A percentile compares a stretch with the other conserved stretches of the same genome.
Conservation (phyloP, 441 rosid species). For the Iberis amara region DNA sequence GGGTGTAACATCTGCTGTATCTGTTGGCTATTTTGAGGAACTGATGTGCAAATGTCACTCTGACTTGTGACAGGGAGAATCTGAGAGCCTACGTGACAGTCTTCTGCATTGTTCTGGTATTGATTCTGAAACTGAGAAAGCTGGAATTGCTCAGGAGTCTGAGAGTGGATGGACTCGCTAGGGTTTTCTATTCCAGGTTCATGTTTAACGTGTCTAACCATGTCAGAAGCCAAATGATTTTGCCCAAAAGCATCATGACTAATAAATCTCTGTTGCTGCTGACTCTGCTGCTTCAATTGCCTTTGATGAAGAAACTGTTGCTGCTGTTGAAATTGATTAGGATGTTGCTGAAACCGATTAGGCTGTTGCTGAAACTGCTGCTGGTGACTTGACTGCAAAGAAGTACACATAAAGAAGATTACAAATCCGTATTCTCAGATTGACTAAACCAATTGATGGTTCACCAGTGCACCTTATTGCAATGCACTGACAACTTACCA, state of each 20-base stretch:
- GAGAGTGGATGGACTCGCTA: constrained; percentile 45
- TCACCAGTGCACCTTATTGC: constrained; percentile 45
- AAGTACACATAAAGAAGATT: constrained; percentile 34
- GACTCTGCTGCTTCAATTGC: constrained; percentile 58
- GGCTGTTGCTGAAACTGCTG: constrained; percentile 62
- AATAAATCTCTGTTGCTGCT: constrained; percentile 51
- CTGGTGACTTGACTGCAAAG: constrained; percentile 61
- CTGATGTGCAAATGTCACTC: constrained; percentile 43
- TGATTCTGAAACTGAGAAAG: constrained; percentile 64
- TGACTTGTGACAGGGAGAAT: constrained; percentile 40
- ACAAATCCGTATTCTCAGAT: constrained; percentile 15
- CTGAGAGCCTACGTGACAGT: constrained; percentile 39
- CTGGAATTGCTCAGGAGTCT: constrained; percentile 52
- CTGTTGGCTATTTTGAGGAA: constrained; percentile 55
- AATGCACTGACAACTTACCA: constrained; percentile 47
- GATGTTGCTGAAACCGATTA: constrained; percentile 61
- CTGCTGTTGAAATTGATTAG: constrained; percentile 58
- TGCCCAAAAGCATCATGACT: constrained; percentile 53
- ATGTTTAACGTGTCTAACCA: constrained; percentile 49
- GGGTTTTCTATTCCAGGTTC: constrained; percentile 66
- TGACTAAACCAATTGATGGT: constrained; percentile 43
- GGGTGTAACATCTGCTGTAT: constrained; percentile 54
- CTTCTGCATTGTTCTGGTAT: constrained; percentile 54
- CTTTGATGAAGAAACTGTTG: constrained; percentile 39
- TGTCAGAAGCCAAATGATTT: constrained; percentile 53